Evolutionary conservation across 169 alveolate genomes (phyloP).

Genomic region (Perkinsus marinus): DNA sequence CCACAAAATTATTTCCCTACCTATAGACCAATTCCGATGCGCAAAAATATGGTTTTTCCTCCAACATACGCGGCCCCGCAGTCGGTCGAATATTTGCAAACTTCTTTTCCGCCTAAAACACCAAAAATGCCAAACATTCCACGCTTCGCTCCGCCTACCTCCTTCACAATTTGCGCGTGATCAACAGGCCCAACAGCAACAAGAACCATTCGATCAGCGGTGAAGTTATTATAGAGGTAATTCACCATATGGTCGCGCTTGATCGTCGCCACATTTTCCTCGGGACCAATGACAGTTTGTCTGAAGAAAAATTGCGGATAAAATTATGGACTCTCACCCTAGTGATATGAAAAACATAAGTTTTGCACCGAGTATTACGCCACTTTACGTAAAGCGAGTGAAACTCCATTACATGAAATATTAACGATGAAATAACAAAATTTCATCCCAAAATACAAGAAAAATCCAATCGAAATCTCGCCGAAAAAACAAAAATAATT

Average conservation of each 20-base stretch:
- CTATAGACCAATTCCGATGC: conserved; percentile 17
- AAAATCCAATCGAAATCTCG: too few relatives aligned
- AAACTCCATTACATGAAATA: too few relatives aligned
- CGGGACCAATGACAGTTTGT: conserved; percentile 43
- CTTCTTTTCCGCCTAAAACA: conserved; percentile 2
- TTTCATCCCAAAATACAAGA: too few relatives aligned
- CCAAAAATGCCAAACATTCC: not conserved
- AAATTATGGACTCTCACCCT: conserved; percentile 78
- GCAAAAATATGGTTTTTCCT: conserved; percentile 19
- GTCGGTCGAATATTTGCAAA: conserved; percentile 4
- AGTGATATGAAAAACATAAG: conserved; percentile 68
- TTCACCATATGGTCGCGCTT: conserved; percentile 64
- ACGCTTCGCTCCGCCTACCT: not conserved
- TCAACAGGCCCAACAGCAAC: conserved; percentile 19
- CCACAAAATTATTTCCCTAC: not conserved
- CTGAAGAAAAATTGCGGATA: conserved; percentile 1
- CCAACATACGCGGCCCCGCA: conserved; percentile 1
- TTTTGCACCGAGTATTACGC: too few relatives aligned
- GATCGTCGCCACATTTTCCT: conserved; percentile 63
- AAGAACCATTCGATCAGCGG: conserved; percentile 67
- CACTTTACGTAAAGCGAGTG: too few relatives aligned
- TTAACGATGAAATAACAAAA: too few relatives aligned
- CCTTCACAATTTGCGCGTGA: conserved; percentile 12
- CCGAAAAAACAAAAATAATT: too few relatives aligned
- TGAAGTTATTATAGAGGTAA: conserved; percentile 70